Evolutionary conservation across 2,329 filamentous ascomycete species (phyloP), one percentile per base, ranked within the genome.

Genomic region (Xylariaceae sp.): DNA sequence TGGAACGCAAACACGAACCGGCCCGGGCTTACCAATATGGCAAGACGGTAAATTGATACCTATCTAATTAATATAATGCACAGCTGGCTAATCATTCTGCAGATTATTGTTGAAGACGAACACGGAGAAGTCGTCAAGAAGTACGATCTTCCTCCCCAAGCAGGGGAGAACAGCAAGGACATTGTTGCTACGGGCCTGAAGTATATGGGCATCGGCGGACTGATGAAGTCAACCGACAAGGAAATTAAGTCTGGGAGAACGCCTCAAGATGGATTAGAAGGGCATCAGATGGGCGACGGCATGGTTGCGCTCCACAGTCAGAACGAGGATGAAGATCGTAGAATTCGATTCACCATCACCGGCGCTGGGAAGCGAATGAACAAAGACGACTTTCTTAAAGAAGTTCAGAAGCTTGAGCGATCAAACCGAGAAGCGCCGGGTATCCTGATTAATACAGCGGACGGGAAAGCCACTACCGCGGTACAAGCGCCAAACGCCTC

Each of bases 21-120:
- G 89, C 89, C n/a, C 77, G 86, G 45, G 89, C 89, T 5, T 95
- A 92, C 67, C 88, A 92, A 61, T 92, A 90, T 65, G 89, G 89
- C 58, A 92, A 89, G 67, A 92, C 80, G 41, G 82, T 84, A 76
- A 69, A 80, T 12, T 26, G 13, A 21, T 45, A 19, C 2, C n/a
- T 41, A 5, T n/a, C n/a, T 45, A 22, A 7, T 10, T 21, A 12
- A 22, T 1, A 12, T 37, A 9, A 26, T 18, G 8, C 9, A 34
- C 21, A 9, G 16, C 1, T 29, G 4, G 40, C 51, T 47, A 22
- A 47, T 19, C 13, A n/a, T 10, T 12, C 37, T 15, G 49, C 16
- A 89, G 74, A 89, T 95, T 60, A 92, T 95, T 67, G 87, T 95
- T 15, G 89, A 95, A 72, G 88, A 95, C 58, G 87, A 88, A 68